Evolutionary conservation across 352 stramenopile species (phyloP).

Genomic region (Pythium phragmitis): DNA sequence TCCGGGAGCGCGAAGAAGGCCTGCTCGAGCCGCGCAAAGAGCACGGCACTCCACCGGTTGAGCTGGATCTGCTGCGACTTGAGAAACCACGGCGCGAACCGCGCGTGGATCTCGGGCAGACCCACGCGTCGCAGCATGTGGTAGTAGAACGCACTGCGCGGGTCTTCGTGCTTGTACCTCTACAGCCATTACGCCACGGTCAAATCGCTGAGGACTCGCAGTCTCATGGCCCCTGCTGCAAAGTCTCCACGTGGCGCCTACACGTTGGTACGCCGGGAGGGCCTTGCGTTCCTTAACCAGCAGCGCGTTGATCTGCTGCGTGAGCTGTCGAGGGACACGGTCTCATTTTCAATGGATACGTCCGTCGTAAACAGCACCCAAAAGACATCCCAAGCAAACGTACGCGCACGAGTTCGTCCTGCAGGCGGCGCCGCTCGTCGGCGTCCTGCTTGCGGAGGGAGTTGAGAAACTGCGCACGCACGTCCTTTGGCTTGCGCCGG

Average conservation of each 20-base stretch:
- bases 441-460: conserved; percentile 38
- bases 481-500: conserved; percentile 37
- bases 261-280: conserved; percentile 46
- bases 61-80: conserved; percentile 72
- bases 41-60: conserved; percentile 63
- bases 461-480: conserved; percentile 38
- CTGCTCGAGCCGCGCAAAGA: conserved; percentile 65
- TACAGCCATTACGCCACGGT: conserved; percentile 19
- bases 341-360: no score
- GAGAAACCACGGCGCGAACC: conserved; percentile 76
- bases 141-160: conserved; percentile 73
- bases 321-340: conserved; percentile 34
- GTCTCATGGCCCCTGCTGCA: no score
- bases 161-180: conserved; percentile 66
- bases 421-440: conserved; percentile 34
- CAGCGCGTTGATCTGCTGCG: conserved; percentile 67
- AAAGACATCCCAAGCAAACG: background rate
- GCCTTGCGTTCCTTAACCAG: conserved; percentile 61
- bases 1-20: conserved; percentile 58
- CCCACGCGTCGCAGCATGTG: conserved; percentile 72
- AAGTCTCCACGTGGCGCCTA: conserved; percentile 13
- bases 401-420: conserved; percentile 52
- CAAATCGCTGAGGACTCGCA: no score
- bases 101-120: conserved; percentile 66
- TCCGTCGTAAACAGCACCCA: background rate